A percentile compares a stretch with the other conserved stretches of the same genome.
phyloP scores from a whole-genome alignment of 495 filamentous ascomycete genomes.

The Platismatia glauca region DNA sequence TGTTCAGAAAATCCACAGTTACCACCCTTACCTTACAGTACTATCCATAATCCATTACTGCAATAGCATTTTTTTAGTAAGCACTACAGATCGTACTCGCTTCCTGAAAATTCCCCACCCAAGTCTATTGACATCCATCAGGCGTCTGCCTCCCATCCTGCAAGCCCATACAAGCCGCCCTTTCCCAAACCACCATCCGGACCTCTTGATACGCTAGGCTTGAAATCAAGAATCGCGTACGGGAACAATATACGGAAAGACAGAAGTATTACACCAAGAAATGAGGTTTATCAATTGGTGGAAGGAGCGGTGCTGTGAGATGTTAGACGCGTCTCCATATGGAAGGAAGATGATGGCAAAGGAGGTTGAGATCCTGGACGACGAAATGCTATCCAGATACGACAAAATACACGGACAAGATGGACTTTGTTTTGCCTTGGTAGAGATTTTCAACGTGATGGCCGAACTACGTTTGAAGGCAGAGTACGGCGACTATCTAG shows the following conservation, averaged over 20 bases:
- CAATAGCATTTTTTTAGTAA: no score
- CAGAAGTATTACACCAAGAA: neutral
- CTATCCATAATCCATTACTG: no score
- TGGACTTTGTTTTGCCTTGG: neutral
- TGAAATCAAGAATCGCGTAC: neutral
- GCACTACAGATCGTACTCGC: no score
- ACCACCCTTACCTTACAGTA: no score
- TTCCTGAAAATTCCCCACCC: no score
- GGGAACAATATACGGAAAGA: neutral
- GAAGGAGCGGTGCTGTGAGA: neutral
- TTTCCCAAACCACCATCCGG: no score
- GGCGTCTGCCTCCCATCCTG: no score
- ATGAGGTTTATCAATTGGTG: neutral
- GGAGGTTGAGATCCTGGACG: neutral
- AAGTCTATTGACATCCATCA: no score
- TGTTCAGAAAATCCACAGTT: no score
- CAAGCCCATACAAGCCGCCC: no score
- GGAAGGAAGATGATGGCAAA: neutral
- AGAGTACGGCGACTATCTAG: constrained; percentile 4
- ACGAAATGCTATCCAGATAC: neutral
- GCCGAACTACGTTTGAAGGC: neutral
- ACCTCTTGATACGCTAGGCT: neutral
- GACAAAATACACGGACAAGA: neutral
- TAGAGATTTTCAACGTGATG: neutral
- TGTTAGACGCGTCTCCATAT: neutral